These are phyloP conservation scores for Isoetes taiwanensis DNA, from an alignment of 75 land plant species.

Conservation along the genomic window DNA sequence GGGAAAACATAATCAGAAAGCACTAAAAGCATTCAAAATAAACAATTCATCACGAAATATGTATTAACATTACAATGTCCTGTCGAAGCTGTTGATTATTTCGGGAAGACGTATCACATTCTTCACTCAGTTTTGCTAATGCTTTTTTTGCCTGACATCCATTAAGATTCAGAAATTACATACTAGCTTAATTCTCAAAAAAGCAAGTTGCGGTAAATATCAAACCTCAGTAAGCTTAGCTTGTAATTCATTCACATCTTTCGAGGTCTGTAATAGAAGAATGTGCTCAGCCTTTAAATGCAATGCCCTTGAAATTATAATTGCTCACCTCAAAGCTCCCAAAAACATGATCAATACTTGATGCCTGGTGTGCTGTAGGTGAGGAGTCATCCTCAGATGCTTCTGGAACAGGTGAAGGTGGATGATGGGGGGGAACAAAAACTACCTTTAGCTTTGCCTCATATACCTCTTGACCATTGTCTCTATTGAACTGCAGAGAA, in stretches of 20 bases:
- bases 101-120: not conserved
- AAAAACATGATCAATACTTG: no score
- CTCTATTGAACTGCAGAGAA: slow-evolving; percentile 70
- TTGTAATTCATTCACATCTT: not conserved
- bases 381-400: slow-evolving; percentile 72
- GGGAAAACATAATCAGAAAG: no score
- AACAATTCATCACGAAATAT: no score
- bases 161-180: not conserved
- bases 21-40: no score
- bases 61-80: not conserved
- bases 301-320: not conserved
- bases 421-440: slow-evolving; percentile 65
- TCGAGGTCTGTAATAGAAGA: not conserved
- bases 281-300: not conserved
- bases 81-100: not conserved
- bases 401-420: slow-evolving; percentile 74
- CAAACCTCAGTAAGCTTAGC: not conserved
- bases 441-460: slow-evolving; percentile 67
- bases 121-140: not conserved
- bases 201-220: not conserved
- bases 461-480: slow-evolving; percentile 44
- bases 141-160: not conserved
- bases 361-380: slow-evolving; percentile 38
- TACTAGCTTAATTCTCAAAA: not conserved
- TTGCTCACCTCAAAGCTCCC: not conserved